Conservation (phyloP, 768 basidiomycete genomes). For the Tylopilus subfusipes region DNA sequence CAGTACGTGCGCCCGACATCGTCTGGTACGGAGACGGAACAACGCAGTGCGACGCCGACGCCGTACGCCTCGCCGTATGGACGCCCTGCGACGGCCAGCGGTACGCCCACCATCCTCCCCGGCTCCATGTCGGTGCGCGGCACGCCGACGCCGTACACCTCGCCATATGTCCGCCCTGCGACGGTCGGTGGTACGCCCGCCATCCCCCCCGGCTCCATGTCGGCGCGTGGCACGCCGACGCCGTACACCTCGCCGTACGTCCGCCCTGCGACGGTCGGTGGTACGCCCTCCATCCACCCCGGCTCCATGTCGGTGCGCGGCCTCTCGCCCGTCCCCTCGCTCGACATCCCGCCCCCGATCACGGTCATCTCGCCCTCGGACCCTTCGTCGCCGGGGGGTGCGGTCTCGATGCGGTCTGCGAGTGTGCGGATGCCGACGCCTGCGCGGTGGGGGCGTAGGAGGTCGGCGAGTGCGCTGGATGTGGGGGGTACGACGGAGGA, state of each 20-base stretch:
- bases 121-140: no score
- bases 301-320: no score
- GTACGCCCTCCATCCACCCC: background rate
- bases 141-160: background rate
- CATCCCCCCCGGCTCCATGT: background rate
- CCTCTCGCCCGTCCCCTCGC: slow-evolving; percentile 7
- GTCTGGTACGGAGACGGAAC: slow-evolving; percentile 18
- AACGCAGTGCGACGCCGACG: slow-evolving; percentile 10
- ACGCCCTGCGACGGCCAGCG: background rate
- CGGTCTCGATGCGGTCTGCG: slow-evolving; percentile 5
- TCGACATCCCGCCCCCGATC: slow-evolving; percentile 2
- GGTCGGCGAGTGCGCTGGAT: background rate
- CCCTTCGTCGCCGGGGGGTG: slow-evolving; percentile 1
- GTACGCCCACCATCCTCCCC: background rate
- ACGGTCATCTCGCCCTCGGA: slow-evolving; percentile 18
- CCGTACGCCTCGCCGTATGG: slow-evolving; percentile 20
- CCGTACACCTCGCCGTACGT: slow-evolving; percentile 14
- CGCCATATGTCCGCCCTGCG: slow-evolving; percentile 11
- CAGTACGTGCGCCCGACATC: slow-evolving; percentile 17
- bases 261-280: background rate
- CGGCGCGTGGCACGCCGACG: background rate
- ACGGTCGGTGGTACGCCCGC: background rate
- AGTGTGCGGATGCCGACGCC: background rate
- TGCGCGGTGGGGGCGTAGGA: background rate
- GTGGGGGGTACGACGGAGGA: slow-evolving; percentile 1